Base-by-base conservation (phyloP, 306 rosid genomes). In the Glycine tomentella region DNA sequence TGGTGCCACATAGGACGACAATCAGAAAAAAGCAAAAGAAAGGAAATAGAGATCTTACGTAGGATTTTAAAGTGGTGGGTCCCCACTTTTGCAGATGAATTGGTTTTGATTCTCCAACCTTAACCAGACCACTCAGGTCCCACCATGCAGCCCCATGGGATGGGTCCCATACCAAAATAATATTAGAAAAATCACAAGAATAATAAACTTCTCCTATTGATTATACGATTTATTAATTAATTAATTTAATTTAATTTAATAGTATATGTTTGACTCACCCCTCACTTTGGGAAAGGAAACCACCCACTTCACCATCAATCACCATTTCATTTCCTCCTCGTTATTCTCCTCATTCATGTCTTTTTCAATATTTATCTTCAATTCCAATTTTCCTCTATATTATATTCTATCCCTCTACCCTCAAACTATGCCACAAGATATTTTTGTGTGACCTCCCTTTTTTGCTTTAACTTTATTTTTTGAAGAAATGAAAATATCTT, bases 221-320 rank as follows among this genome's bases (percentile, higher is more conserved):
- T 69, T 45, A 69, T 67, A 38, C 1, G 1, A 5, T 38, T 38
- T 38, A 38, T 38, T 38, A 38, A 11, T 33, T 10, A 61, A 20
- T 20, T 20, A 20, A 20, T 25, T 11, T 33, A n/a, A n/a, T n/a
- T n/a, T n/a, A 65, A 65, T 40, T 14, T 64, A 36, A 65, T 51
- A 67, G 3, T 38, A 59, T 71, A 44, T 64, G 72, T 72, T 81
- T 81, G 84, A 74, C 80, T 65, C 40, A 7, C 63, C 33, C 40
- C 51, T 63, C 20, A 34, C 42, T 76, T 49, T 76, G 80, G 33
- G 12, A 62, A 31, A 1, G 72, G 12, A 76, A 76, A 31, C 16
- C 61, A 46, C 72, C 80, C 64, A 76, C 36, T 63, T 76, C 63
- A 34, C 62, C 73, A 34, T 62, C 80, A 76, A 76, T 76, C 80